These are phyloP conservation scores for Penicillium glabrum DNA, from an alignment of 2,329 filamentous ascomycete genomes.

Conservation along the genomic window DNA sequence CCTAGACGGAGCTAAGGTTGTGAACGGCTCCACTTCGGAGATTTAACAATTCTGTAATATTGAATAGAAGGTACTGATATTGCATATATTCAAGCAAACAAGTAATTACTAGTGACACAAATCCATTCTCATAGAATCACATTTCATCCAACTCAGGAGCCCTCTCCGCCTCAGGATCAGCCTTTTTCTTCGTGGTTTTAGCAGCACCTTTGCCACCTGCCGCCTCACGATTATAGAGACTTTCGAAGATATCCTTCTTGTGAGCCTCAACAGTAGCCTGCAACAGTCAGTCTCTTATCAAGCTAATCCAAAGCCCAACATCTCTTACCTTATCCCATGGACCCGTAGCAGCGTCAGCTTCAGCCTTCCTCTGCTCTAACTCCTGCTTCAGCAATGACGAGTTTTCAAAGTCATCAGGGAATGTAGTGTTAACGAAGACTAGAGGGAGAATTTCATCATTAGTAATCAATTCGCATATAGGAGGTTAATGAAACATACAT, in stretches of 20 bases:
- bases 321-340: not conserved
- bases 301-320: not conserved
- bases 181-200: not conserved
- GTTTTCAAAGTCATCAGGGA: constrained; percentile 15
- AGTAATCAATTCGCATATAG: not conserved
- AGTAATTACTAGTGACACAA: not conserved
- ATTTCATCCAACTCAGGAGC: constrained; percentile 15
- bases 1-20: too few species aligned
- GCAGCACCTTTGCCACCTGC: not conserved
- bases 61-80: too few species aligned
- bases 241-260: constrained; percentile 16
- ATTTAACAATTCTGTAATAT: too few species aligned
- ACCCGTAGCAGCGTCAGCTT: not conserved
- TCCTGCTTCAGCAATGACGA: constrained; percentile 6
- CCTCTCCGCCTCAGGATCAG: constrained; percentile 4
- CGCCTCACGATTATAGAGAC: constrained; percentile 3
- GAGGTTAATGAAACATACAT: not conserved
- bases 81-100: not conserved
- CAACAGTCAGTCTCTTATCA: not conserved
- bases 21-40: too few species aligned
- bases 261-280: constrained; percentile 14
- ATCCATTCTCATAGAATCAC: not conserved
- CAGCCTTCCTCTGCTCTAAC: constrained; percentile 1
- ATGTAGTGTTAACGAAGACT: constrained; percentile 14
- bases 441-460: not conserved